These are phyloP conservation scores for Lentinula lateritia DNA, from an alignment of 768 basidiomycete genomes.

Conservation along the genomic window DNA sequence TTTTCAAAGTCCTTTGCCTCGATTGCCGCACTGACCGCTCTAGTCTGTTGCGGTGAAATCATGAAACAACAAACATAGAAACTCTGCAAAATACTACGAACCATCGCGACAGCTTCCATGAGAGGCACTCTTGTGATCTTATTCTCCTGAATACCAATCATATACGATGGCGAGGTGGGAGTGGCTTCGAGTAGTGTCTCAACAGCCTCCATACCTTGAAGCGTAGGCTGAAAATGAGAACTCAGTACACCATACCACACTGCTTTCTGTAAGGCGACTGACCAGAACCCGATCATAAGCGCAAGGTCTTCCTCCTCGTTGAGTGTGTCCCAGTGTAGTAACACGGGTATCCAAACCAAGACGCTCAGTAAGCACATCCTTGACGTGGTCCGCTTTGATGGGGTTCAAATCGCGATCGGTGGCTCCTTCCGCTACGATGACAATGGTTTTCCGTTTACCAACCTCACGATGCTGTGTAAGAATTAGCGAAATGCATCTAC, in stretches of 20 bases:
- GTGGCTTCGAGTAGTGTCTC: constrained; percentile 80
- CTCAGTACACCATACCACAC: background rate
- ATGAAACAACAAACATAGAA: constrained; percentile 6
- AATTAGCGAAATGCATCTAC: background rate
- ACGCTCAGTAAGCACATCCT: constrained; percentile 78
- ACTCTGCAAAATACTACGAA: constrained; percentile 18
- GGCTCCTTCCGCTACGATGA: constrained; percentile 97
- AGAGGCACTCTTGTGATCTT: constrained; percentile 90
- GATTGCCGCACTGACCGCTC: constrained; percentile 79
- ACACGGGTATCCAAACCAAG: constrained; percentile 94
- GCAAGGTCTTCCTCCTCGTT: constrained; percentile 91
- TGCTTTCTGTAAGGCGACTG: constrained; percentile 16
- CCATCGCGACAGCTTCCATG: constrained; percentile 90
- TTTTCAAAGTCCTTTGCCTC: constrained; percentile 76
- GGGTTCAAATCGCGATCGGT: constrained; percentile 83
- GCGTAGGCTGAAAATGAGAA: constrained; percentile 60
- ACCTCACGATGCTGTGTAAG: constrained; percentile 70
- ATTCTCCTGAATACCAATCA: constrained; percentile 95
- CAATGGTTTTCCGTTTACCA: constrained; percentile 97
- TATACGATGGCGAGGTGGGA: constrained; percentile 90
- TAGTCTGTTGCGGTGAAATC: constrained; percentile 51
- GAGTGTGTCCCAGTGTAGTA: constrained; percentile 95
- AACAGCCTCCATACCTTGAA: constrained; percentile 95
- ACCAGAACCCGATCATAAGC: constrained; percentile 92
- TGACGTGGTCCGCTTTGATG: constrained; percentile 90